Evolutionary conservation across 2,329 filamentous ascomycete genomes (phyloP).

Genomic region (Myriosclerotinia duriaeana): DNA sequence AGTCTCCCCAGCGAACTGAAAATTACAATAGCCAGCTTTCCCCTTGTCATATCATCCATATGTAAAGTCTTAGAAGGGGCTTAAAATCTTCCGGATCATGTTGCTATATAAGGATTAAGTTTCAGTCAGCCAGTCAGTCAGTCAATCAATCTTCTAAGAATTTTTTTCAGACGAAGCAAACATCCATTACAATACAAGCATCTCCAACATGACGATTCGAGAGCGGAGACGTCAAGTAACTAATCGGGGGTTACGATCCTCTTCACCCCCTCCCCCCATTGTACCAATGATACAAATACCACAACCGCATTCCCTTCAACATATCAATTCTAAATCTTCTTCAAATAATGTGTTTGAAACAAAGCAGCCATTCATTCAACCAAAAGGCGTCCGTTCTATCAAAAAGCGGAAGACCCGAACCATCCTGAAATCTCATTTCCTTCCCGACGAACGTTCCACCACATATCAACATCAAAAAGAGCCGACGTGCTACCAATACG

Average conservation of each 20-base stretch:
- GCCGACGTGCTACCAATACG: background rate
- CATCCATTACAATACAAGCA: background rate
- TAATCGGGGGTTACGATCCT: too few relatives aligned
- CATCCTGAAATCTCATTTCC: conserved; percentile 1
- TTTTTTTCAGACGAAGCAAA: conserved; percentile 6
- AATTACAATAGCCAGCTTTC: background rate
- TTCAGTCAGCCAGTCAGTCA: too few relatives aligned
- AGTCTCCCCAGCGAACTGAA: background rate
- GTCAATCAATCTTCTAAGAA: background rate
- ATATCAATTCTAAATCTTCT: conserved; percentile 1
- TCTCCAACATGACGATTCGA: background rate
- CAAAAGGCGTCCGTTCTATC: background rate
- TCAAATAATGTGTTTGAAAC: background rate
- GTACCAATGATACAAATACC: background rate
- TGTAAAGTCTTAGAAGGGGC: background rate
- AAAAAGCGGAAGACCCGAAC: conserved; percentile 1
- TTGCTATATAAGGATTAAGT: conserved; percentile 4
- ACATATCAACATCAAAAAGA: background rate
- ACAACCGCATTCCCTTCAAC: background rate
- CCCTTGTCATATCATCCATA: background rate
- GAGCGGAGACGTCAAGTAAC: background rate
- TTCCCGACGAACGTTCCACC: background rate
- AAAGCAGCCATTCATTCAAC: background rate
- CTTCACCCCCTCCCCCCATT: too few relatives aligned
- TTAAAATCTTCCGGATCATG: background rate